Evolutionary conservation across 768 basidiomycete genomes (phyloP).

Genomic region (Leccinum aurantiacum): DNA sequence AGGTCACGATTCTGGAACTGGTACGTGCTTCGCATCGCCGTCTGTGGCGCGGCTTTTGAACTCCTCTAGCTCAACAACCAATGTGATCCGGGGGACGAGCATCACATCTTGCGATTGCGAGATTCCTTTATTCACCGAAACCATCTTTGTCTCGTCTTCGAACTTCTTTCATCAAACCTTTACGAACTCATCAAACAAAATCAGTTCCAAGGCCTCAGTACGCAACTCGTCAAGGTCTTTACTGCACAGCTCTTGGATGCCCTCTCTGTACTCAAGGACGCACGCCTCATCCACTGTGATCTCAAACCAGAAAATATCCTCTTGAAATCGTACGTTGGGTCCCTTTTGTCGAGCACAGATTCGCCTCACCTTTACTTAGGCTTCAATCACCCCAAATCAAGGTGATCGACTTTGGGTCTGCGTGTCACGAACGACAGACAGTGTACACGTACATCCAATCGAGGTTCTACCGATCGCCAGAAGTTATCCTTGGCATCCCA

Average conservation of each 20-base stretch:
- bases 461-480: slow-evolving; percentile 96
- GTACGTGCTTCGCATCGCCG: slow-evolving; percentile 49
- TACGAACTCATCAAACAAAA: slow-evolving; percentile 99
- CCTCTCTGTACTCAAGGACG: slow-evolving; percentile 89
- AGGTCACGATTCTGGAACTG: slow-evolving; percentile 95
- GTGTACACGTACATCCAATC: slow-evolving; percentile 99
- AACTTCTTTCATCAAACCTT: slow-evolving; percentile 93
- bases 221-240: slow-evolving; percentile 97
- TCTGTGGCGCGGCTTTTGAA: not conserved
- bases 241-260: slow-evolving; percentile 94
- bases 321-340: slow-evolving; percentile 74
- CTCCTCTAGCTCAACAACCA: slow-evolving; percentile 82
- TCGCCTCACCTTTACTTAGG: slow-evolving; percentile 38
- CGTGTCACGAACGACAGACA: slow-evolving; percentile 98
- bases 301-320: slow-evolving; percentile 98
- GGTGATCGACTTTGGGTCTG: slow-evolving; percentile 98
- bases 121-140: slow-evolving; percentile 97
- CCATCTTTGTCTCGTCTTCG: slow-evolving; percentile 97
- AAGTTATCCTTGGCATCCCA: slow-evolving; percentile 91
- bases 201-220: slow-evolving; percentile 95
- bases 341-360: not conserved
- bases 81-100: slow-evolving; percentile 91
- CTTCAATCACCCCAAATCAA: slow-evolving; percentile 98
- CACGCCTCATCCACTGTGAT: slow-evolving; percentile 96
- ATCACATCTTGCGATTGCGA: slow-evolving; percentile 91